Evolutionary conservation across 805 yeast genomes (phyloP).

Genomic region (Ogataea pilisensis): DNA sequence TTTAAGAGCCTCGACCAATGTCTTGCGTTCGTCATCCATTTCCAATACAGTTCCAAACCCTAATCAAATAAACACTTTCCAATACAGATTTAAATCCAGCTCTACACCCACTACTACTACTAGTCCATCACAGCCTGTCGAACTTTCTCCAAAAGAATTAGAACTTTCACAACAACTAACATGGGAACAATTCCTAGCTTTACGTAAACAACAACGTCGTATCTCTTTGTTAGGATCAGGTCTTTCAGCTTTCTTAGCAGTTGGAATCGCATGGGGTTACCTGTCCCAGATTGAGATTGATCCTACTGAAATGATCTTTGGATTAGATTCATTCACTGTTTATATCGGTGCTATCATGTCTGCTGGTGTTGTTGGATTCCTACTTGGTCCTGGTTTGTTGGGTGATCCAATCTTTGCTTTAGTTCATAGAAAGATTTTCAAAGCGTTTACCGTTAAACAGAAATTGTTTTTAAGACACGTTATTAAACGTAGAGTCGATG

Average conservation of each 20-base stretch:
- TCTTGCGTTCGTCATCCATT: not conserved
- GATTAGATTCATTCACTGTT: constrained; percentile 84
- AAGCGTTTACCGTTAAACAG: constrained; percentile 57
- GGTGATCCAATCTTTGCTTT: constrained; percentile 69
- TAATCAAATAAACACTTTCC: not conserved
- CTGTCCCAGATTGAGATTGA: constrained; percentile 82
- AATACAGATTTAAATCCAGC: constrained; percentile 10
- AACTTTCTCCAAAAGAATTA: constrained; percentile 21
- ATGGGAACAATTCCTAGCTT: constrained; percentile 78
- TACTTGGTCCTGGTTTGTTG: constrained; percentile 71
- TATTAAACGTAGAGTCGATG: constrained; percentile 81
- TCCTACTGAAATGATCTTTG: constrained; percentile 82
- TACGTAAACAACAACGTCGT: constrained; percentile 72
- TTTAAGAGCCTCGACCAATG: not conserved
- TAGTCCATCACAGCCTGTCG: not conserved
- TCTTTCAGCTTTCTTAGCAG: constrained; percentile 62
- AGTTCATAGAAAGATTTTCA: constrained; percentile 42
- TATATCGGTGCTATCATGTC: constrained; percentile 68
- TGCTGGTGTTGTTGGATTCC: constrained; percentile 72
- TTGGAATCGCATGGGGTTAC: constrained; percentile 66
- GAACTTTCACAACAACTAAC: constrained; percentile 34
- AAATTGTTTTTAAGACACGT: constrained; percentile 70
- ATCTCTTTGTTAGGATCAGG: constrained; percentile 66
- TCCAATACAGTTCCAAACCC: too few species aligned
- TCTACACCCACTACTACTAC: not conserved